These are phyloP conservation scores for Aegilops umbellulata DNA, from an alignment of 176 grass and related monocot genomes.

Conservation along the genomic window DNA sequence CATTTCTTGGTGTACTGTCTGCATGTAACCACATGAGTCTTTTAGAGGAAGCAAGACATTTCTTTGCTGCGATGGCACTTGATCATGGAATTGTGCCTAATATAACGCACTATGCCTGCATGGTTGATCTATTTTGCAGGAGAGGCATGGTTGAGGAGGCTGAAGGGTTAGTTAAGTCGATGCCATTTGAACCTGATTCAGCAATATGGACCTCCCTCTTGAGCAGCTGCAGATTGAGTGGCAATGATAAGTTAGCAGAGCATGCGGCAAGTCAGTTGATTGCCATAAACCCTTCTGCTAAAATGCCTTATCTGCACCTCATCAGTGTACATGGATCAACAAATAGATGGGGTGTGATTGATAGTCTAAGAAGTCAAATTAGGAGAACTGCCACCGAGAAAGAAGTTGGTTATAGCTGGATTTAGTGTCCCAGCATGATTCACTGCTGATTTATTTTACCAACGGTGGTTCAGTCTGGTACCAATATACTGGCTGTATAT, in stretches of 20 bases:
- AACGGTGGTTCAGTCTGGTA: background rate
- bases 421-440: slow-evolving; percentile 21
- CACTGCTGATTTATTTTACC: background rate
- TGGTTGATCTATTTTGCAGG: slow-evolving; percentile 56
- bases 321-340: slow-evolving; percentile 46
- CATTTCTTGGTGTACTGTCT: slow-evolving; percentile 56
- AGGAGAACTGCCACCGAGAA: slow-evolving; percentile 6
- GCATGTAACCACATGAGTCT: slow-evolving; percentile 62
- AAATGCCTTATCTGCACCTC: slow-evolving; percentile 62
- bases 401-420: slow-evolving; percentile 52
- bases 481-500: background rate
- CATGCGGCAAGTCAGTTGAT: slow-evolving; percentile 48
- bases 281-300: slow-evolving; percentile 27
- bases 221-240: slow-evolving; percentile 46
- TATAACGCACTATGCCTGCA: slow-evolving; percentile 62
- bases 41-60: slow-evolving; percentile 61
- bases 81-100: slow-evolving; percentile 52
- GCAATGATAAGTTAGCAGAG: slow-evolving; percentile 42
- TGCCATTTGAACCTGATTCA: slow-evolving; percentile 70
- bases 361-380: slow-evolving; percentile 46
- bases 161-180: slow-evolving; percentile 47
- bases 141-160: slow-evolving; percentile 50
- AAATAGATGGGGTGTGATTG: slow-evolving; percentile 37
- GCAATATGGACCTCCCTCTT: slow-evolving; percentile 71
- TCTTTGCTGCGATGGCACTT: slow-evolving; percentile 43